A percentile compares a stretch with the other conserved stretches of the same genome.
phyloP scores from a whole-genome alignment of 768 basidiomycete species.

The Lactarius psammicola region DNA sequence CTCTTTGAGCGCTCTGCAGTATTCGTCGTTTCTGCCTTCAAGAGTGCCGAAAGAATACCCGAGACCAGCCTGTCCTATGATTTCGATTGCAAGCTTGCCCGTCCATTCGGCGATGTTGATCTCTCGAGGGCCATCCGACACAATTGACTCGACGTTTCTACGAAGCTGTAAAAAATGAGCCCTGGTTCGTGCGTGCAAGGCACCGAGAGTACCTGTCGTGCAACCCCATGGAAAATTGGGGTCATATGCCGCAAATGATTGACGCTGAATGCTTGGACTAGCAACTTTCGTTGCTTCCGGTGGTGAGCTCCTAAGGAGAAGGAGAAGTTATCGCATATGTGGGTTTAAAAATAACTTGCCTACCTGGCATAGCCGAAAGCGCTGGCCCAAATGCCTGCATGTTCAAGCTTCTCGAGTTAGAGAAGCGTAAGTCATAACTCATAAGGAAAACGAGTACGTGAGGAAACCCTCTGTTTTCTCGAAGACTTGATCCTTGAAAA shows the following conservation, averaged over 20 bases:
- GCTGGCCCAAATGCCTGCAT: slow-evolving; percentile 18
- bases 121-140: slow-evolving; percentile 41
- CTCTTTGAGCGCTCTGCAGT: slow-evolving; percentile 32
- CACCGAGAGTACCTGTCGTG: slow-evolving; percentile 12
- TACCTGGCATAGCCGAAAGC: slow-evolving; percentile 3
- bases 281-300: slow-evolving; percentile 13
- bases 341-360: not conserved
- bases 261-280: slow-evolving; percentile 8
- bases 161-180: slow-evolving; percentile 39
- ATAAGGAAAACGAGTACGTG: slow-evolving; percentile 14
- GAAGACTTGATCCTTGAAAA: not conserved
- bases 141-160: slow-evolving; percentile 20
- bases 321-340: not conserved
- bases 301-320: slow-evolving; percentile 26
- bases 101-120: slow-evolving; percentile 16
- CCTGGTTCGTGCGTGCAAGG: slow-evolving; percentile 37
- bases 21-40: slow-evolving; percentile 23
- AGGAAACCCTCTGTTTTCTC: slow-evolving; percentile 10
- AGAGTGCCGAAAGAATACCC: slow-evolving; percentile 5
- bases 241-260: slow-evolving; percentile 29
- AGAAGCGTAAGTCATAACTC: slow-evolving; percentile 16
- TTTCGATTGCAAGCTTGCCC: slow-evolving; percentile 16
- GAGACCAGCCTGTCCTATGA: slow-evolving; percentile 16
- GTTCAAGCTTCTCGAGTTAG: not conserved
- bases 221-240: slow-evolving; percentile 27